These are phyloP conservation scores for Aphanoascus verrucosus DNA, from an alignment of 2,329 filamentous ascomycete species.

Conservation along the genomic window DNA sequence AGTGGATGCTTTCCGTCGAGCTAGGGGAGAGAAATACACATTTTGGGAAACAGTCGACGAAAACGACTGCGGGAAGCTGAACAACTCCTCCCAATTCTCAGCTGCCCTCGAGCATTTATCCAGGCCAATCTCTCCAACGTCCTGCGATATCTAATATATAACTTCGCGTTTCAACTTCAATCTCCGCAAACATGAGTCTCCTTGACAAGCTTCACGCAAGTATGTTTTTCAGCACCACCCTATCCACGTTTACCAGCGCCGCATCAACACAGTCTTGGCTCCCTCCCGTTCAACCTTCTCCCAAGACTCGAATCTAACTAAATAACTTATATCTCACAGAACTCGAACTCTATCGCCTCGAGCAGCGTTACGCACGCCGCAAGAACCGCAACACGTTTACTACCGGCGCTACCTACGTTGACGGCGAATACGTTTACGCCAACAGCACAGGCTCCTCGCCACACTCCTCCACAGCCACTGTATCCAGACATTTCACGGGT, in stretches of 20 bases:
- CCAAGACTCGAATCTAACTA: not conserved
- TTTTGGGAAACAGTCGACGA: no score
- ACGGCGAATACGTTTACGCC: slow-evolving; percentile 85
- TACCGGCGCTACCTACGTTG: slow-evolving; percentile 81
- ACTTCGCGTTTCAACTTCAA: not conserved
- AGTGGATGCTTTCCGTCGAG: not conserved
- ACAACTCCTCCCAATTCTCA: not conserved
- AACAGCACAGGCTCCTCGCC: slow-evolving; percentile 22
- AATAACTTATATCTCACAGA: slow-evolving; percentile 35
- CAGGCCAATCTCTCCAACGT: not conserved
- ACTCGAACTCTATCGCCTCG: slow-evolving; percentile 84
- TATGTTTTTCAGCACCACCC: slow-evolving; percentile 24
- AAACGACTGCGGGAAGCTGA: not conserved
- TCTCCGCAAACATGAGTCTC: slow-evolving; percentile 35
- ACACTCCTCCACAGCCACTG: slow-evolving; percentile 28
- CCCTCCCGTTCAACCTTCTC: not conserved
- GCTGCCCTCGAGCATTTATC: no score
- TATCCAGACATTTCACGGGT: slow-evolving; percentile 32
- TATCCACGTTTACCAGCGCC: slow-evolving; percentile 22
- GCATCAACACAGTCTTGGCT: slow-evolving; percentile 41
- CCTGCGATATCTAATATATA: not conserved
- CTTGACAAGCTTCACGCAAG: slow-evolving; percentile 43
- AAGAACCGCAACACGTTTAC: slow-evolving; percentile 83
- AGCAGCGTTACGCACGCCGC: slow-evolving; percentile 86
- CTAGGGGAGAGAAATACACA: not conserved